A percentile compares a stretch with the other conserved stretches of the same genome.
phyloP scores from a whole-genome alignment of 495 filamentous ascomycete species.

The Beverwykella pulmonaria region DNA sequence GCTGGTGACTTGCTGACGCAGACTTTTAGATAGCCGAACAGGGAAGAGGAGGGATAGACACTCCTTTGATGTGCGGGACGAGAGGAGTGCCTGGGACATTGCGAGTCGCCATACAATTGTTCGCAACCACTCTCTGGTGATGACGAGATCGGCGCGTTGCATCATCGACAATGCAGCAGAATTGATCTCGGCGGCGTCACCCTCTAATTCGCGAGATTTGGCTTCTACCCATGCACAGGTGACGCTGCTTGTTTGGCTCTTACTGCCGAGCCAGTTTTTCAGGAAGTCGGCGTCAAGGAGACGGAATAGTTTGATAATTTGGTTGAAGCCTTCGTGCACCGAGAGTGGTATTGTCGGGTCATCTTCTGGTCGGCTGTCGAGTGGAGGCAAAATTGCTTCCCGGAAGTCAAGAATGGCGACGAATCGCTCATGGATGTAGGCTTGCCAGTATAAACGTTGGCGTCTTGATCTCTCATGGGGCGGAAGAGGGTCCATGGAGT shows the following conservation, averaged over 20 bases:
- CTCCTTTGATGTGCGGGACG: conserved; percentile 47
- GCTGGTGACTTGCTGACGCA: conserved; percentile 57
- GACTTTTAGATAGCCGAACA: conserved; percentile 57
- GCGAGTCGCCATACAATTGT: conserved; percentile 64
- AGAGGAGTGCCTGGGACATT: conserved; percentile 57
- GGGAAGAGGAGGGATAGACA: conserved; percentile 63
- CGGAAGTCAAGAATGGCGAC: conserved; percentile 35
- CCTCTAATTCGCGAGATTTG: conserved; percentile 42
- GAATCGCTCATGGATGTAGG: conserved; percentile 55
- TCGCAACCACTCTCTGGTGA: conserved; percentile 66
- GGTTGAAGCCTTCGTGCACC: conserved; percentile 36
- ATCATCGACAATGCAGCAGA: conserved; percentile 50
- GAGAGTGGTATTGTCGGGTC: conserved; percentile 27
- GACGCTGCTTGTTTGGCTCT: not conserved
- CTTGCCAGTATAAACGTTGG: conserved; percentile 64
- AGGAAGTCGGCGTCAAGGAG: conserved; percentile 39
- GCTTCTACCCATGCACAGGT: conserved; percentile 33
- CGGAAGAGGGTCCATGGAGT: conserved; percentile 52
- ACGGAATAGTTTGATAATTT: conserved; percentile 38
- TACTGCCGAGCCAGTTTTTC: conserved; percentile 25
- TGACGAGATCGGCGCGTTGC: conserved; percentile 63
- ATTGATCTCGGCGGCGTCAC: conserved; percentile 13
- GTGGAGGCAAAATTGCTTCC: conserved; percentile 24
- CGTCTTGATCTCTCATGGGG: conserved; percentile 56
- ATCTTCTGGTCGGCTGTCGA: conserved; percentile 28